Percentiles rank a stretch among this genome's conserved stretches.
Conservation (phyloP, 441 rosid genomes). For the Aleurites moluccanus region DNA sequence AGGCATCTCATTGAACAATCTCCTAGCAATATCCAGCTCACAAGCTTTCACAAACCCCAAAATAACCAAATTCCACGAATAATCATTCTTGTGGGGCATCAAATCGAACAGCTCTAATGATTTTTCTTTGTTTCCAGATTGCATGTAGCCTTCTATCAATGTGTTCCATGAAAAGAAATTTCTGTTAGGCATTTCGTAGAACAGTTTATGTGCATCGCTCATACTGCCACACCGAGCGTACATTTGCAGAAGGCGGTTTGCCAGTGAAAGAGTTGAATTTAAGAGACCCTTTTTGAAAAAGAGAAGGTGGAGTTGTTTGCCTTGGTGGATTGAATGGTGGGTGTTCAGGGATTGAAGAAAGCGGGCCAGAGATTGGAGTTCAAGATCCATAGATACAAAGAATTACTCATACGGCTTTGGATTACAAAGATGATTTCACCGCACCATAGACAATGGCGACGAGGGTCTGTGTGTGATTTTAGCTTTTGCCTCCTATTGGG, state of each 20-base stretch:
- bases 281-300: conserved; percentile 63
- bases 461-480: no score
- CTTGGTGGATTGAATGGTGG: conserved; percentile 37
- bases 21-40: conserved; percentile 49
- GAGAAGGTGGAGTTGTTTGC: conserved; percentile 52
- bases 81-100: conserved; percentile 59
- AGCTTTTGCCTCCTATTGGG: no score
- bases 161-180: conserved; percentile 83
- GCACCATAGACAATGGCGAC: no score
- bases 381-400: conserved; percentile 32
- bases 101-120: conserved; percentile 48
- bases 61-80: conserved; percentile 74
- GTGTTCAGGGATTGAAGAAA: conserved; percentile 45
- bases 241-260: conserved; percentile 58
- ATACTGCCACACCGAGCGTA: conserved; percentile 42
- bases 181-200: conserved; percentile 63
- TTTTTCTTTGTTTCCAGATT: conserved; percentile 38
- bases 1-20: conserved; percentile 64
- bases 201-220: conserved; percentile 46
- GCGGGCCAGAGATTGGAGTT: conserved; percentile 35
- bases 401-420: not conserved
- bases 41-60: conserved; percentile 61
- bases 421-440: no score
- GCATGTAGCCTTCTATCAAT: conserved; percentile 72
- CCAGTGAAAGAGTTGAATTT: conserved; percentile 39